Conservation (phyloP, 2,329 filamentous ascomycete genomes). For the Bipolaris bicolor region DNA sequence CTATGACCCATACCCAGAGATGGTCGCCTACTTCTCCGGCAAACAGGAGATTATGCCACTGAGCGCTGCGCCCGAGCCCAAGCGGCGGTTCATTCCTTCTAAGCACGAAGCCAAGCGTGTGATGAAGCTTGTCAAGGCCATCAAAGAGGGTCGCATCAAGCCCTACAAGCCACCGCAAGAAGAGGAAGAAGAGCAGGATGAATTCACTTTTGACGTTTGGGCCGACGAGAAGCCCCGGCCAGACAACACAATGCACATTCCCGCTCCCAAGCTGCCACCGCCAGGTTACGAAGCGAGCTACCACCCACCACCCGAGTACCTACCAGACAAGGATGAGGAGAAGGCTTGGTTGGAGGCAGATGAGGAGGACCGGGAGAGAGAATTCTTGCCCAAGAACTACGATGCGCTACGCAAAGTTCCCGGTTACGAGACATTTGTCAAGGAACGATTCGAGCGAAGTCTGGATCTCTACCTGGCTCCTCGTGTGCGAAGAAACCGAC, state of each 20-base stretch:
- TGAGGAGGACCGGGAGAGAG: constrained; percentile 87
- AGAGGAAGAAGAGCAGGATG: constrained; percentile 73
- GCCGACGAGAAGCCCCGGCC: constrained; percentile 84
- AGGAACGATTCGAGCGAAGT: constrained; percentile 95
- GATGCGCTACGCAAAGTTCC: constrained; percentile 88
- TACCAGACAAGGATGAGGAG: constrained; percentile 84
- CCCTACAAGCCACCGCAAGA: constrained; percentile 83
- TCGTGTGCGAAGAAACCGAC: constrained; percentile 85
- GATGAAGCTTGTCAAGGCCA: constrained; percentile 96
- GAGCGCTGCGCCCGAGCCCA: constrained; percentile 92
- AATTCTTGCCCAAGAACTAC: constrained; percentile 83
- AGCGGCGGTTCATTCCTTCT: constrained; percentile 91
- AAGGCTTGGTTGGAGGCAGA: constrained; percentile 84
- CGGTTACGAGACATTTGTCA: constrained; percentile 86
- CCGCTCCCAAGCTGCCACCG: constrained; percentile 89
- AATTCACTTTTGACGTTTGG: constrained; percentile 84
- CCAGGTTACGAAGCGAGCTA: constrained; percentile 96
- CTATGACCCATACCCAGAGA: constrained; percentile 92
- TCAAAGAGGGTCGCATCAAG: constrained; percentile 89
- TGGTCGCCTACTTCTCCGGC: constrained; percentile 91
- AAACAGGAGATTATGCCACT: constrained; percentile 92
- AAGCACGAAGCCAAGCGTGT: constrained; percentile 96
- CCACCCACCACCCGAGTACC: constrained; percentile 92
- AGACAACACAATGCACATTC: constrained; percentile 91
- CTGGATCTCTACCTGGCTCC: constrained; percentile 95